Evolutionary conservation across 2,329 filamentous ascomycete species (phyloP), one percentile per base, ranked within the genome.

Genomic region (Colletotrichum filicis): DNA sequence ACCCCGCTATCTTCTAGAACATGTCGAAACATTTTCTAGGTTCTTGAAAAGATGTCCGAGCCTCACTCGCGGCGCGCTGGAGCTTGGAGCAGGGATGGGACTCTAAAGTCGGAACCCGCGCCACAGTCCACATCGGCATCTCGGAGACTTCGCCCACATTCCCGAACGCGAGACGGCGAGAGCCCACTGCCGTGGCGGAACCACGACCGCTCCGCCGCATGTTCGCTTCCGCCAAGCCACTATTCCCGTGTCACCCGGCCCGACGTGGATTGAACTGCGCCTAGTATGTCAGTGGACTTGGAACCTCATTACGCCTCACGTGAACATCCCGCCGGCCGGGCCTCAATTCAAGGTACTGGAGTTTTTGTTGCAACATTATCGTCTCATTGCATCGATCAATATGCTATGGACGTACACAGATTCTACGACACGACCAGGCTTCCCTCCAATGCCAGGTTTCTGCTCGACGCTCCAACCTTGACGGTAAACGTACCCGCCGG

Each of bases 381-480:
- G 8, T 11, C 37, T 19, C 14, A 26, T 55, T 14, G 9, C n/a
- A 11, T 8, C 8, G 3, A 24, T 19, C 14, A 7, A 35, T 7
- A 19, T 60, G 16, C 62, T 55, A 22, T 1, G 19, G 16, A 9
- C 42, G 3, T 30, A 19, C 32, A 28, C 22, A 2, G 12, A 3
- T 0, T 35, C 9, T 63, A 63, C 14, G 32, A 65, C 49, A 74
- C 74, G 2, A 70, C 66, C 32, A 75, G 26, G 4, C 56, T 65
- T 4, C 80, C 82, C n/a, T 80, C 82, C 37, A 85, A 76, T 35
- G 84, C 79, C 52, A 87, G 78, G 76, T 88, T 85, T 52, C 86
- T 79, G 67, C 85, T 87, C 73, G 85, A 87, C 2, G 85, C 81
- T 1, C 86, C 86, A 0, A 88, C 83, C 11, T 75, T 79, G 37